These are phyloP conservation scores for Calonectria montana DNA, from an alignment of 2,329 filamentous ascomycete species.

Conservation along the genomic window DNA sequence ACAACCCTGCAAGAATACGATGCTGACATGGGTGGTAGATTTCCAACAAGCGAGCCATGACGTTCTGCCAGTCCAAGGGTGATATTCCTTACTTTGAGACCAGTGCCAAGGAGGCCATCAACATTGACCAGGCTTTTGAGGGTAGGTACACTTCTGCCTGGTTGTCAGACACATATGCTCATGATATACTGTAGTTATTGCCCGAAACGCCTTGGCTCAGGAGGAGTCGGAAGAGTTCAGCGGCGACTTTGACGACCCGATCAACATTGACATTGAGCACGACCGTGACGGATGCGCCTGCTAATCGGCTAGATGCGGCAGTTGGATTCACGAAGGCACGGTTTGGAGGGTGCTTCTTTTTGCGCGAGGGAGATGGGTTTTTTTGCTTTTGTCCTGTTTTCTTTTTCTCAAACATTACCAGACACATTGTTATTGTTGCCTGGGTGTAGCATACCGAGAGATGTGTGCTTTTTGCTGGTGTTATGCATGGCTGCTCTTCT, in stretches of 20 bases:
- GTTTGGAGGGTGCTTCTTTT: constrained; percentile 10
- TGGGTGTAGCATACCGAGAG: constrained; percentile 43
- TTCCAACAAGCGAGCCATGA: constrained; percentile 94
- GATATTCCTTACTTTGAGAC: constrained; percentile 99
- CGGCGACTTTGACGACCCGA: constrained; percentile 96
- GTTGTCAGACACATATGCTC: not conserved
- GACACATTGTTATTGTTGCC: constrained; percentile 37
- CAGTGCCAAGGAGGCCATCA: constrained; percentile 97
- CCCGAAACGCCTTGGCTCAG: constrained; percentile 92
- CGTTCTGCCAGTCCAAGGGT: constrained; percentile 97
- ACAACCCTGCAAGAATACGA: constrained; percentile 16
- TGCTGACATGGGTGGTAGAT: constrained; percentile 65
- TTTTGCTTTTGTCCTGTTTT: constrained; percentile 18
- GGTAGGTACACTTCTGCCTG: constrained; percentile 56
- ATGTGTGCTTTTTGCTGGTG: constrained; percentile 38
- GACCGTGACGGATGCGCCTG: constrained; percentile 94
- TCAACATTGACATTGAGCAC: constrained; percentile 97
- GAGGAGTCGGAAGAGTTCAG: constrained; percentile 98
- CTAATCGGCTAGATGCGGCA: constrained; percentile 58
- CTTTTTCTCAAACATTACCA: constrained; percentile 16
- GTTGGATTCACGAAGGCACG: constrained; percentile 22
- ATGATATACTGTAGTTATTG: constrained; percentile 77
- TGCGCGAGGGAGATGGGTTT: constrained; percentile 26
- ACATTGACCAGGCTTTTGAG: constrained; percentile 87
- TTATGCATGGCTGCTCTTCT: constrained; percentile 40